Evolutionary conservation across 2,329 filamentous ascomycete genomes (phyloP).

Genomic region (Cladosporium sphaerospermum): DNA sequence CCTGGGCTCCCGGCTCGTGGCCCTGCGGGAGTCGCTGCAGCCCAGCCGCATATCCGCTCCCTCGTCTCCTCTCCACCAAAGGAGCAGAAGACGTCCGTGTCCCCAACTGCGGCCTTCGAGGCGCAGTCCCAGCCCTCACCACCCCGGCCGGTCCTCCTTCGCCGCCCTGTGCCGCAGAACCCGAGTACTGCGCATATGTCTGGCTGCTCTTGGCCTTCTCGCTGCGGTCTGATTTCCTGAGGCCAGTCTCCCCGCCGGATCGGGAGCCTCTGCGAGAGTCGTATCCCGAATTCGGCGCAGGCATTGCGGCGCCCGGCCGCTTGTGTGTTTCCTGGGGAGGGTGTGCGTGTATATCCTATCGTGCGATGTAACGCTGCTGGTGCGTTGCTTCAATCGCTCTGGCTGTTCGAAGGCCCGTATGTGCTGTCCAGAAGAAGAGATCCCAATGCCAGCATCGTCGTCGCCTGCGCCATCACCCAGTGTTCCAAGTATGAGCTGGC

Average conservation of each 20-base stretch:
- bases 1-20: constrained; percentile 4
- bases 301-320: constrained; percentile 15
- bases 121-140: constrained; percentile 7
- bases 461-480: constrained; percentile 7
- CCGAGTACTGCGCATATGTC: constrained; percentile 14
- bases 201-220: constrained; percentile 26
- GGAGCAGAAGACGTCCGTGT: constrained; percentile 25
- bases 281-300: constrained; percentile 14
- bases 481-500: neutral
- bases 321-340: neutral
- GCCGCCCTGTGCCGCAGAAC: neutral
- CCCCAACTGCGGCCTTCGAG: constrained; percentile 20
- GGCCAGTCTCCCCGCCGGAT: constrained; percentile 12
- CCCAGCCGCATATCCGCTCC: constrained; percentile 13
- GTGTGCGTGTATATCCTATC: neutral
- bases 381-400: constrained; percentile 1
- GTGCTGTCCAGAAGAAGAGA: constrained; percentile 9
- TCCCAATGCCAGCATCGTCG: constrained; percentile 11
- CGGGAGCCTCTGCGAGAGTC: constrained; percentile 18
- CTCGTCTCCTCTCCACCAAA: constrained; percentile 13
- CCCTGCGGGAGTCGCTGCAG: constrained; percentile 5
- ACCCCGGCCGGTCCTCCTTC: neutral
- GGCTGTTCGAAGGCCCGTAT: constrained; percentile 5
- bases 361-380: too few relatives aligned
- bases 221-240: constrained; percentile 14